phyloP scores from a whole-genome alignment of 2,329 filamentous ascomycete species.

The Colletotrichum costaricense region DNA sequence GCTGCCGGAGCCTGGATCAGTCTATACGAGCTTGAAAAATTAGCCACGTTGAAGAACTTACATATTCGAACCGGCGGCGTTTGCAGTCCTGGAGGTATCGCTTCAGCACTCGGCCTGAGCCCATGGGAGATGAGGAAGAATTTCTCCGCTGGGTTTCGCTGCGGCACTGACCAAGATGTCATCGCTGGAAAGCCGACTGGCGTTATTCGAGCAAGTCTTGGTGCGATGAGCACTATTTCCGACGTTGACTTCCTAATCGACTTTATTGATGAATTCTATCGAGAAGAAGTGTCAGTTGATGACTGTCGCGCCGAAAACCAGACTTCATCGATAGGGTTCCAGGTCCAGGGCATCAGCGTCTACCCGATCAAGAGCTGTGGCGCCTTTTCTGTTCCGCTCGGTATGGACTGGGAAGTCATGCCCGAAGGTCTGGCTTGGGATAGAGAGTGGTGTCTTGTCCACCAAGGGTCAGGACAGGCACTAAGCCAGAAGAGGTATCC shows the following conservation, averaged over 20 bases:
- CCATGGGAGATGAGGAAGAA: conserved; percentile 87
- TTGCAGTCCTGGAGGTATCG: conserved; percentile 91
- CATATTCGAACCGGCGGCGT: conserved; percentile 89
- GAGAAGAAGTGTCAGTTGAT: conserved; percentile 38
- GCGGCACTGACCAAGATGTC: conserved; percentile 85
- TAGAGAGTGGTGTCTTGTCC: conserved; percentile 94
- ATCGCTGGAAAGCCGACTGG: conserved; percentile 89
- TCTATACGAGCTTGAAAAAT: conserved; percentile 86
- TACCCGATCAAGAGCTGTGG: conserved; percentile 97
- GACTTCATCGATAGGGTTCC: conserved; percentile 1
- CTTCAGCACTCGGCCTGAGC: conserved; percentile 76
- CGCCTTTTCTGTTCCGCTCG: conserved; percentile 76
- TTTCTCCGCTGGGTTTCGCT: conserved; percentile 86
- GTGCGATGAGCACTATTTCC: conserved; percentile 84
- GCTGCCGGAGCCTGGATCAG: conserved; percentile 79
- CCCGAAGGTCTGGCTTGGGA: conserved; percentile 93
- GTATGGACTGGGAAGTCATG: conserved; percentile 78
- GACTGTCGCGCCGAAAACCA: neutral
- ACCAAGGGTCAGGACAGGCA: conserved; percentile 84
- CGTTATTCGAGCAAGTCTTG: conserved; percentile 85
- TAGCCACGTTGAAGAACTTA: conserved; percentile 81
- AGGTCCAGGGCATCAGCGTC: conserved; percentile 74
- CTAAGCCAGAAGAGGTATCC: conserved; percentile 91
- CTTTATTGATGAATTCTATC: conserved; percentile 79
- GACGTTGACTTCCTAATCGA: conserved; percentile 80